A percentile compares a stretch with the other conserved stretches of the same genome.
phyloP scores from a whole-genome alignment of 1,284 basidiomycete species.

The Apiotrichum laibachii region DNA sequence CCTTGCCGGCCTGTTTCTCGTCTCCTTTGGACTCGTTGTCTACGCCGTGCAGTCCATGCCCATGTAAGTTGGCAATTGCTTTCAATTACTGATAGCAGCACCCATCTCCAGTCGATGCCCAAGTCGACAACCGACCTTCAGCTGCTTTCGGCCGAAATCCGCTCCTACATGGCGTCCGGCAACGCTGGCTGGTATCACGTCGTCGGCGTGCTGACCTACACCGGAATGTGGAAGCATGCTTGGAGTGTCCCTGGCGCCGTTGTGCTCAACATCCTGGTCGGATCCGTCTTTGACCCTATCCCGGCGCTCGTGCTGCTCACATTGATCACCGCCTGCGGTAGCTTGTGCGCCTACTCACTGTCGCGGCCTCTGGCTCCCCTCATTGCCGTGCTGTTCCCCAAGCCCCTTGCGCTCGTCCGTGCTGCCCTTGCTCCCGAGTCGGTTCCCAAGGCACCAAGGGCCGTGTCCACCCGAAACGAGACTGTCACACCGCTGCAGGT shows the following conservation, averaged over 20 bases:
- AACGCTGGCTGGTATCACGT: conserved; percentile 50
- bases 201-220: conserved; percentile 74
- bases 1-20: conserved; percentile 43
- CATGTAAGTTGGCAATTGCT: conserved; percentile 39
- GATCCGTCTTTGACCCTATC: conserved; percentile 75
- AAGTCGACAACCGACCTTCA: conserved; percentile 51
- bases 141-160: conserved; percentile 49
- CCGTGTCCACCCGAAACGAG: conserved; percentile 21
- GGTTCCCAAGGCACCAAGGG: conserved; percentile 18
- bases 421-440: conserved; percentile 43
- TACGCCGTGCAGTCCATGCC: conserved; percentile 46
- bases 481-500: conserved; percentile 48
- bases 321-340: conserved; percentile 78
- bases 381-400: conserved; percentile 73
- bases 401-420: conserved; percentile 67
- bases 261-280: conserved; percentile 86
- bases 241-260: conserved; percentile 91
- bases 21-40: conserved; percentile 42
- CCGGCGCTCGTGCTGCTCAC: conserved; percentile 75
- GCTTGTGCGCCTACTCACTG: conserved; percentile 71
- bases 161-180: conserved; percentile 47
- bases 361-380: conserved; percentile 79
- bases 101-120: conserved; percentile 48
- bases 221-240: conserved; percentile 87
- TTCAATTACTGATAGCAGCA: conserved; percentile 22